phyloP scores from a whole-genome alignment of 2,329 filamentous ascomycete species.

The Capronia epimyces region DNA sequence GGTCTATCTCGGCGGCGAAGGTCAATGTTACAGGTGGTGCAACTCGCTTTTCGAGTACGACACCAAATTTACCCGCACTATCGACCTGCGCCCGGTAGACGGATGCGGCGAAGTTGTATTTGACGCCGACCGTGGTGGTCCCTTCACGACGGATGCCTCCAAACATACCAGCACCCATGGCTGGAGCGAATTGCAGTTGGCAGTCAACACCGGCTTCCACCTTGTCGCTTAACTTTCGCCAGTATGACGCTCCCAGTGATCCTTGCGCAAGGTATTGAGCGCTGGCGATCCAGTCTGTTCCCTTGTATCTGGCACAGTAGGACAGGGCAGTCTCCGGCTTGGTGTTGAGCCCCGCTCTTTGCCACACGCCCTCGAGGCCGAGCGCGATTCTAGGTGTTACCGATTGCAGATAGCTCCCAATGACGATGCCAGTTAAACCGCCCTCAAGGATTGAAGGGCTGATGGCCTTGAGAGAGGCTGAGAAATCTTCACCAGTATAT shows the following conservation, averaged over 20 bases:
- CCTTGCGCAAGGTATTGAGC: slow-evolving; percentile 86
- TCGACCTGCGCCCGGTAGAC: slow-evolving; percentile 95
- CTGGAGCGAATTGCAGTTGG: slow-evolving; percentile 73
- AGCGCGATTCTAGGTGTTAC: slow-evolving; percentile 81
- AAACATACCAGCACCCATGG: slow-evolving; percentile 62
- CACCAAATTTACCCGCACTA: slow-evolving; percentile 87
- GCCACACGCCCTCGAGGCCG: slow-evolving; percentile 90
- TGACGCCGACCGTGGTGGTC: slow-evolving; percentile 83
- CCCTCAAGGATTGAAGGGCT: slow-evolving; percentile 94
- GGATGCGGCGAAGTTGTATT: slow-evolving; percentile 96
- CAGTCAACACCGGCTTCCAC: slow-evolving; percentile 94
- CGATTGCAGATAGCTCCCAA: slow-evolving; percentile 91
- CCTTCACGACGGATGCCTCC: slow-evolving; percentile 79
- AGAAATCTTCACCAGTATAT: slow-evolving; percentile 90
- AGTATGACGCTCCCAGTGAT: slow-evolving; percentile 85
- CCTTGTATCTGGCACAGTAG: slow-evolving; percentile 88
- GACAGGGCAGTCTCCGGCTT: slow-evolving; percentile 87
- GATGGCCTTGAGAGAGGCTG: slow-evolving; percentile 83
- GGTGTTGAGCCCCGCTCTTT: slow-evolving; percentile 74
- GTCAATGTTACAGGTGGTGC: slow-evolving; percentile 88
- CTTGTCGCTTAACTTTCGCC: slow-evolving; percentile 85
- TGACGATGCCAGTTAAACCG: slow-evolving; percentile 87
- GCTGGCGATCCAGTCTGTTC: slow-evolving; percentile 85
- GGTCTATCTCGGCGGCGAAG: slow-evolving; percentile 94
- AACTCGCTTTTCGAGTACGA: slow-evolving; percentile 90